Conservation (phyloP, 306 rosid genomes). For the Lablab purpureus region DNA sequence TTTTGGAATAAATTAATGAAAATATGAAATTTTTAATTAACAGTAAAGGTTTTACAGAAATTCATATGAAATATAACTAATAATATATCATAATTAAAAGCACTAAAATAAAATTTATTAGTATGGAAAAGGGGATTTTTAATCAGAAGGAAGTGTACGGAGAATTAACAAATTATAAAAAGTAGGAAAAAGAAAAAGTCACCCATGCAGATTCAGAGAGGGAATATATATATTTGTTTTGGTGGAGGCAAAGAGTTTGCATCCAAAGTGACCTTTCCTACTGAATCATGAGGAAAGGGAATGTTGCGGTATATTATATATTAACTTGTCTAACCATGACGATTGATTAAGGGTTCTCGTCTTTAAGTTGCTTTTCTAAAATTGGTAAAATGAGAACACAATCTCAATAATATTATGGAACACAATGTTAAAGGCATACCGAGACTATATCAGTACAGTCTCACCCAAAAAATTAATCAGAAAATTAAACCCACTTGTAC, state of each 20-base stretch:
- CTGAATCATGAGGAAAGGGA: constrained; percentile 32
- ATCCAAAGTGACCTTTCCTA: constrained; percentile 19
- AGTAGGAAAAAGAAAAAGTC: constrained; percentile 12
- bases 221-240: constrained; percentile 38
- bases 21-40: background rate
- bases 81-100: background rate
- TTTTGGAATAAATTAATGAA: background rate
- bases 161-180: background rate
- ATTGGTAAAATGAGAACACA: no score
- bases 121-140: background rate
- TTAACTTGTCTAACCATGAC: background rate
- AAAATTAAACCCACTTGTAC: no score
- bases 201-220: background rate
- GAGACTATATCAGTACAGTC: no score
- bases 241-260: constrained; percentile 6
- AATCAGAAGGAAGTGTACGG: background rate
- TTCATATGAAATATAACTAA: background rate
- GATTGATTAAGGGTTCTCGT: background rate
- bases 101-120: background rate
- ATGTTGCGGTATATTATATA: background rate
- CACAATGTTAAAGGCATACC: no score
- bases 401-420: background rate
- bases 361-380: background rate
- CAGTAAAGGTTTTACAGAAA: background rate
- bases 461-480: no score